phyloP scores from a whole-genome alignment of 805 yeast species.

The Candida berthetii region DNA sequence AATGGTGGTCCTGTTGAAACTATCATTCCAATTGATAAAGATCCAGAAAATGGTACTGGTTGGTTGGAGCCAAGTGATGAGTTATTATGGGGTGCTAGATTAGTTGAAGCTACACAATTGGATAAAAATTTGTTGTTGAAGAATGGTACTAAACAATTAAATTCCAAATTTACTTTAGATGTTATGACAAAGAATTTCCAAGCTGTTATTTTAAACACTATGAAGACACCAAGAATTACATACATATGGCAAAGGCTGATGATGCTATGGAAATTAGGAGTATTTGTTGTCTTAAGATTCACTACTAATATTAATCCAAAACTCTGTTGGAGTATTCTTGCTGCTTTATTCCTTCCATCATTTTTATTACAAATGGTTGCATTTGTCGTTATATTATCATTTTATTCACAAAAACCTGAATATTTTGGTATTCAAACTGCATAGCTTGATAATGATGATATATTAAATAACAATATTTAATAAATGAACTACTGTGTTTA shows the following conservation, averaged over 20 bases:
- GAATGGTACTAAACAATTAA: slow-evolving; percentile 26
- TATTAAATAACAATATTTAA: too few relatives aligned
- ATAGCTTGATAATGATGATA: too few relatives aligned
- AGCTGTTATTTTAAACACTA: slow-evolving; percentile 23
- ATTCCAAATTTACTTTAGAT: slow-evolving; percentile 26
- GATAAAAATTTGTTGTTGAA: slow-evolving; percentile 8
- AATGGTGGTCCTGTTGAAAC: slow-evolving; percentile 95
- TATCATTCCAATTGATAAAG: slow-evolving; percentile 24
- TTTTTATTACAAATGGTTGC: too few relatives aligned
- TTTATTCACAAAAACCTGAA: too few relatives aligned
- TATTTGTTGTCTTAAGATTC: too few relatives aligned
- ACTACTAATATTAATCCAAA: neutral
- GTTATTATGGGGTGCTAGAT: slow-evolving; percentile 47
- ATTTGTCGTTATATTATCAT: too few relatives aligned
- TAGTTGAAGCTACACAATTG: slow-evolving; percentile 31
- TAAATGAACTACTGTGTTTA: too few relatives aligned
- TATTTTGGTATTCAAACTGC: too few relatives aligned
- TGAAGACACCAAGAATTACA: slow-evolving; percentile 15
- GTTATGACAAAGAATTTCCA: slow-evolving; percentile 34
- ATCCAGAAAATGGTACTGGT: slow-evolving; percentile 48
- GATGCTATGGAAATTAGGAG: too few relatives aligned
- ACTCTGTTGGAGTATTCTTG: neutral
- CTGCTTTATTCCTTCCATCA: too few relatives aligned
- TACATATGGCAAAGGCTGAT: slow-evolving; percentile 19
- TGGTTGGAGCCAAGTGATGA: slow-evolving; percentile 46